These are phyloP conservation scores for Acanthamoeba culbertsoni DNA, from an alignment of 208 protist species.

Conservation along the genomic window DNA sequence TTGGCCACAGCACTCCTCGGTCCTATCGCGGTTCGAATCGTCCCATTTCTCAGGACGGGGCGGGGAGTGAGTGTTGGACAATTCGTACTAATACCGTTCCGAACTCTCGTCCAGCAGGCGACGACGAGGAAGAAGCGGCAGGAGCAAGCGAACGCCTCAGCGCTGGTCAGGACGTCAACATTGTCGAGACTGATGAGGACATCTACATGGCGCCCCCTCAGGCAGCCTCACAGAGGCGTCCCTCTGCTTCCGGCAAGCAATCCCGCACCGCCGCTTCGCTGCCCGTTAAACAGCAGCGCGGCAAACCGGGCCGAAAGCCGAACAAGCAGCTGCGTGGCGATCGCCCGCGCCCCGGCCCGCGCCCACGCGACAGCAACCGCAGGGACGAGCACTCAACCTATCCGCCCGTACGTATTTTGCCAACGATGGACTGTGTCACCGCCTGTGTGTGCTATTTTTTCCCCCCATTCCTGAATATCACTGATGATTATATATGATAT, in stretches of 20 bases:
- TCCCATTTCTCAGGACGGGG: too few species aligned
- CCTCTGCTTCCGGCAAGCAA: not conserved
- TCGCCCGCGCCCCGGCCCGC: not conserved
- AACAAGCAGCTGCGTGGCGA: not conserved
- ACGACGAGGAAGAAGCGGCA: not conserved
- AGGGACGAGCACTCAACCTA: not conserved
- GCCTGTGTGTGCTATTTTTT: too few species aligned
- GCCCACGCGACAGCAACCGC: not conserved
- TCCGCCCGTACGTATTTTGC: not conserved
- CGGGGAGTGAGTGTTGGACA: too few species aligned
- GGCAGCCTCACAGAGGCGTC: not conserved
- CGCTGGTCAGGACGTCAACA: not conserved
- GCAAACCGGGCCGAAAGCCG: not conserved
- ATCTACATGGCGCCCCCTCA: not conserved
- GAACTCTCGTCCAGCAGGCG: not conserved
- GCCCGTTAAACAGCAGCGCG: not conserved
- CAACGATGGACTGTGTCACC: too few species aligned
- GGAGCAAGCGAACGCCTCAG: not conserved
- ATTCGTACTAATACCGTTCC: not conserved
- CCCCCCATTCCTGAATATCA: too few species aligned
- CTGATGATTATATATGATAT: not conserved
- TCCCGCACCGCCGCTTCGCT: not conserved
- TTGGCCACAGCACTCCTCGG: not conserved
- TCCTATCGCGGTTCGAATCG: not conserved
- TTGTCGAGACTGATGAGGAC: conserved; percentile 19